Conservation (phyloP, 768 basidiomycete genomes). For the Kwoniella sp. region DNA sequence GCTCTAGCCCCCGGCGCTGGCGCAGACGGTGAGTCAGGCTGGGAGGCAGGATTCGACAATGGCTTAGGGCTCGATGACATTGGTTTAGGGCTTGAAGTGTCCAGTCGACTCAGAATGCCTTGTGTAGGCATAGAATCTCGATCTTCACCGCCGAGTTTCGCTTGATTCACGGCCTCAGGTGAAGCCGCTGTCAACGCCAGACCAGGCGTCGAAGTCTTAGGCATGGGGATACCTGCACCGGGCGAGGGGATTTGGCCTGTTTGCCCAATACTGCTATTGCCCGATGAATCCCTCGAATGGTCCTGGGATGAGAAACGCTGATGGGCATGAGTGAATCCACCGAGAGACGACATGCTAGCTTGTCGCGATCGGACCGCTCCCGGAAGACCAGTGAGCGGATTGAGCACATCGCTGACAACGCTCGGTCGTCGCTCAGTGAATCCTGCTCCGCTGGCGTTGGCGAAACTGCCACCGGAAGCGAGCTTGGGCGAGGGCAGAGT, state of each 20-base stretch:
- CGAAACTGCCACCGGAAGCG: slow-evolving; percentile 6
- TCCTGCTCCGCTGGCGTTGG: slow-evolving; percentile 3
- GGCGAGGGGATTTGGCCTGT: slow-evolving; percentile 12
- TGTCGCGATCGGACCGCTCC: slow-evolving; percentile 33
- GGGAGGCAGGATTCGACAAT: slow-evolving; percentile 41
- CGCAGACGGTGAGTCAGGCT: slow-evolving; percentile 1
- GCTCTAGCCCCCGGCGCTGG: slow-evolving; percentile 10
- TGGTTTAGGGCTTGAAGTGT: slow-evolving; percentile 4
- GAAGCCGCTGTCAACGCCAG: slow-evolving; percentile 28
- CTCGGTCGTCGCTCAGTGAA: slow-evolving; percentile 18
- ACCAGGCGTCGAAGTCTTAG: slow-evolving; percentile 29
- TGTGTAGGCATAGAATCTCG: slow-evolving; percentile 10
- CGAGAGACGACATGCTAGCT: slow-evolving; percentile 18
- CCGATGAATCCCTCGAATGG: not conserved
- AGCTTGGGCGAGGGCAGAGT: slow-evolving; percentile 39
- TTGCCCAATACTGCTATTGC: not conserved
- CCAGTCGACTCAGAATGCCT: slow-evolving; percentile 9
- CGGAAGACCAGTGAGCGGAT: slow-evolving; percentile 47
- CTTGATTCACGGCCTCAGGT: slow-evolving; percentile 27
- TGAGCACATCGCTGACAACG: slow-evolving; percentile 46
- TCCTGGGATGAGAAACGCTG: not conserved
- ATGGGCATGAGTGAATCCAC: not conserved
- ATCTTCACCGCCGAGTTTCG: slow-evolving; percentile 13
- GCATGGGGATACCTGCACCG: slow-evolving; percentile 30
- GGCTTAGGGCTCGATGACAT: slow-evolving; percentile 35